Conservation (phyloP, 1,284 basidiomycete genomes). For the Meira miltonrushii region DNA sequence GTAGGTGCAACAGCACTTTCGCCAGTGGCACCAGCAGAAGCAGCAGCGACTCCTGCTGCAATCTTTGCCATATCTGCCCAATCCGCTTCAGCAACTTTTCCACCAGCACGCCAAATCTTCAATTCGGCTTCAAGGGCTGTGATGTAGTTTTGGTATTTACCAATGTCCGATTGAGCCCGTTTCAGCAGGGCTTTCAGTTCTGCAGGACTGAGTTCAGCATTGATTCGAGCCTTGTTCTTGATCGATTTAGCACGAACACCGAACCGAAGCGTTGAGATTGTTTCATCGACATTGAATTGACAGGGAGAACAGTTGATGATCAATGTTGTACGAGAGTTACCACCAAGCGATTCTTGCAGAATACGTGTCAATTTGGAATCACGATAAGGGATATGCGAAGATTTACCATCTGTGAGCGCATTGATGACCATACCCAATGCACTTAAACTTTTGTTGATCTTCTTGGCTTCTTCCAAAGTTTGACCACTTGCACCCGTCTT, state of each 20-base stretch:
- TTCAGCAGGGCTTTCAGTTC: slow-evolving; percentile 89
- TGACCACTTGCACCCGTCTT: slow-evolving; percentile 99
- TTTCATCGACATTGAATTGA: slow-evolving; percentile 93
- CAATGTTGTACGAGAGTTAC: slow-evolving; percentile 95
- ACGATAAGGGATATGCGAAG: slow-evolving; percentile 95
- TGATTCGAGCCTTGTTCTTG: slow-evolving; percentile 99
- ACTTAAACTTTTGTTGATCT: slow-evolving; percentile 98
- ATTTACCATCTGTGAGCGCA: slow-evolving; percentile 84
- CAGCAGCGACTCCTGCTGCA: slow-evolving; percentile 33
- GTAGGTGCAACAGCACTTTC: slow-evolving; percentile 33
- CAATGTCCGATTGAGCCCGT: slow-evolving; percentile 81
- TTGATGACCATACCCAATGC: slow-evolving; percentile 99
- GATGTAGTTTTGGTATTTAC: slow-evolving; percentile 79
- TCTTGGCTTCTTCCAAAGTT: slow-evolving; percentile 98
- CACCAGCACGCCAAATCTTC: slow-evolving; percentile 82
- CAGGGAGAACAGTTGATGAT: slow-evolving; percentile 99
- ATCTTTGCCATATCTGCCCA: slow-evolving; percentile 70
- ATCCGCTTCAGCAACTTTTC: slow-evolving; percentile 74
- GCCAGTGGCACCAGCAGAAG: slow-evolving; percentile 35
- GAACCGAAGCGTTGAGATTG: slow-evolving; percentile 92
- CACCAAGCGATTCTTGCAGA: slow-evolving; percentile 97
- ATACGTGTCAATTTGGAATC: slow-evolving; percentile 99
- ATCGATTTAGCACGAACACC: slow-evolving; percentile 93
- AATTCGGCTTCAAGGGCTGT: slow-evolving; percentile 85
- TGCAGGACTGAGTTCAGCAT: slow-evolving; percentile 91